A percentile compares a stretch with the other conserved stretches of the same genome.
These are phyloP conservation scores for Colletotrichum tofieldiae DNA, from an alignment of 2,329 filamentous ascomycete species.

Conservation along the genomic window DNA sequence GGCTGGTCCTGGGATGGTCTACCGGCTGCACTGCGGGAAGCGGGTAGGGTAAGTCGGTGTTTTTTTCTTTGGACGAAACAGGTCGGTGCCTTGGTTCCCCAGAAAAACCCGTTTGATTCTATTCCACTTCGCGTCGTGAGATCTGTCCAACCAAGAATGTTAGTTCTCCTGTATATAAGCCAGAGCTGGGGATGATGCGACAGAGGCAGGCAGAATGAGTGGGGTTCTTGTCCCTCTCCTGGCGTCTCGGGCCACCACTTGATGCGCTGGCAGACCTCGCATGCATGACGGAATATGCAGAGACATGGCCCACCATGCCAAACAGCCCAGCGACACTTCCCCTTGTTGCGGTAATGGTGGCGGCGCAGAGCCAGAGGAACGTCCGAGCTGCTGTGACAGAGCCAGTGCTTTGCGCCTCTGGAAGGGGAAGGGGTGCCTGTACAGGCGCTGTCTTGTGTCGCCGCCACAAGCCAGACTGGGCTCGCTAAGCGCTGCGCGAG, in stretches of 20 bases:
- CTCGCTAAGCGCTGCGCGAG: slow-evolving; percentile 40
- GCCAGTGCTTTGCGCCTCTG: slow-evolving; percentile 36
- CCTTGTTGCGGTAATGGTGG: slow-evolving; percentile 46
- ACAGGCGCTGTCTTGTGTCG: slow-evolving; percentile 36
- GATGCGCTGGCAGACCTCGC: slow-evolving; percentile 63
- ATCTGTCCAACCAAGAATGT: slow-evolving; percentile 61
- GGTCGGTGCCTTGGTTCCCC: slow-evolving; percentile 50
- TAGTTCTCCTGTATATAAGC: slow-evolving; percentile 59
- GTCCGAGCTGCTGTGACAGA: slow-evolving; percentile 49
- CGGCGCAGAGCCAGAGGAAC: slow-evolving; percentile 43
- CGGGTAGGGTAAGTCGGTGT: slow-evolving; percentile 44
- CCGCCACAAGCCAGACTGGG: slow-evolving; percentile 30
- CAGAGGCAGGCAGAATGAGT: slow-evolving; percentile 51
- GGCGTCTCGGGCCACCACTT: slow-evolving; percentile 62
- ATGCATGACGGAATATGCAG: slow-evolving; percentile 75
- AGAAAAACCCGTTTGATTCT: slow-evolving; percentile 53
- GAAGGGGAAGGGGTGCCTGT: slow-evolving; percentile 36
- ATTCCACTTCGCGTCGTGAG: slow-evolving; percentile 45
- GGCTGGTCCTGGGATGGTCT: slow-evolving; percentile 41
- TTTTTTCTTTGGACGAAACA: slow-evolving; percentile 51
- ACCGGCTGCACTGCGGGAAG: slow-evolving; percentile 50
- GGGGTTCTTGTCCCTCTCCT: slow-evolving; percentile 45
- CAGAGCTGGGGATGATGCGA: slow-evolving; percentile 54
- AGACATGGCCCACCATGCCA: slow-evolving; percentile 62
- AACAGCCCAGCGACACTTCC: slow-evolving; percentile 57